Percentiles rank a stretch among this genome's conserved stretches.
Conservation (phyloP, 192 early-diverging fungal genomes). For the Allomyces macrogynus region DNA sequence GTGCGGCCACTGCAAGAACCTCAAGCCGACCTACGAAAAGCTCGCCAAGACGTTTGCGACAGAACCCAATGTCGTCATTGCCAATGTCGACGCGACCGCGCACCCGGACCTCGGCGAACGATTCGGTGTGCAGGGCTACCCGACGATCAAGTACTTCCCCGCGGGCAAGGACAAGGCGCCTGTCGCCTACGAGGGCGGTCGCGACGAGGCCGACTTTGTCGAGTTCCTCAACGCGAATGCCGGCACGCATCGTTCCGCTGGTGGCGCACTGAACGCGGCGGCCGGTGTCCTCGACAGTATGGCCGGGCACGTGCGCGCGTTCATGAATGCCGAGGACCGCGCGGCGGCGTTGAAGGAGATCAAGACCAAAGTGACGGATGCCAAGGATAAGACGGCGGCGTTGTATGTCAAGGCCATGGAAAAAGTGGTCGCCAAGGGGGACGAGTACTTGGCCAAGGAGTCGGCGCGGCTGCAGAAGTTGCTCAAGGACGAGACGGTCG, state of each 20-base stretch:
- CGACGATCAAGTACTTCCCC: constrained; percentile 72
- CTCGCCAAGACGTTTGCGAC: constrained; percentile 56
- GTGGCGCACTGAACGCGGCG: constrained; percentile 43
- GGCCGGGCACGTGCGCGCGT: constrained; percentile 1
- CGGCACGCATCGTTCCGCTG: constrained; percentile 48
- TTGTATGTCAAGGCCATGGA: constrained; percentile 89
- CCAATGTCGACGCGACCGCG: constrained; percentile 70
- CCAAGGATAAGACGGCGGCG: constrained; percentile 26
- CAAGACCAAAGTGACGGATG: constrained; percentile 14
- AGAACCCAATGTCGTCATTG: constrained; percentile 63
- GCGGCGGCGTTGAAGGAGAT: constrained; percentile 19
- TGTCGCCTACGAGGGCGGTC: constrained; percentile 49
- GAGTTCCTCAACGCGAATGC: constrained; percentile 68
- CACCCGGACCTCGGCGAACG: constrained; percentile 31
- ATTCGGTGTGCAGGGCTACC: constrained; percentile 57
- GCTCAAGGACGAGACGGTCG: constrained; percentile 40
- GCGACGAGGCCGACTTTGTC: constrained; percentile 50
- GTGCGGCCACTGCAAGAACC: constrained; percentile 70
- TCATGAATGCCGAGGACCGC: constrained; percentile 10
- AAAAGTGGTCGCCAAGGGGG: constrained; percentile 44
- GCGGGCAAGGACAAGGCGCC: constrained; percentile 36
- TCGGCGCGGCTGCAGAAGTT: constrained; percentile 62
- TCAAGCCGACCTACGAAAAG: constrained; percentile 54
- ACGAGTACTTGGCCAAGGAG: constrained; percentile 58
- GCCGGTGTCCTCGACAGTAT: constrained; percentile 22